Evolutionary conservation across 306 rosid species (phyloP), one percentile per base, ranked within the genome.

Genomic region (Sicyos baderoa): DNA sequence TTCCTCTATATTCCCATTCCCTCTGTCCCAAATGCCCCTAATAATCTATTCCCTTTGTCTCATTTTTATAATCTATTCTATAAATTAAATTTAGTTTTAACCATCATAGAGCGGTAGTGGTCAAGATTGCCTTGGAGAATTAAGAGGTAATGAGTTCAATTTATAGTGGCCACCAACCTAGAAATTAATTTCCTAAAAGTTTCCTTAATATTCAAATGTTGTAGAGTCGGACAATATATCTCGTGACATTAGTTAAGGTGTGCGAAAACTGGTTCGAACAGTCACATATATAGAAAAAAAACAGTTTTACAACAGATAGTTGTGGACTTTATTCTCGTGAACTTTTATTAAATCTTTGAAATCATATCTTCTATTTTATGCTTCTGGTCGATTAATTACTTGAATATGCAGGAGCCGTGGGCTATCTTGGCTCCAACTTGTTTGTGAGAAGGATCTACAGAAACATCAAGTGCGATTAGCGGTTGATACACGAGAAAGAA

Each of bases 371-470:
- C 9, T 23, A 25, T 23, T 57, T 14, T n/a, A 27, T 57, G 63
- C 42, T 15, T 55, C 17, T 58, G 42, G 27, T 3, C 9, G n/a
- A 55, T 58, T 59, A 15, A 29, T 59, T 57, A 19, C 72, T 64
- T 74, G 50, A 70, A 76, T 72, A 49, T 84, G 83, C 77, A 92
- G 98, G 98, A 60, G 98, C 98, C 72, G 95, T 92, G 72, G 98
- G 98, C 58, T 81, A 92, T 78, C 90, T 92, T 74, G 98, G 98
- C 73, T 92, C 98, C 1, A 87, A 89, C 77, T 86, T 92, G 84
- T 92, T 92, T 68, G 98, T 92, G 83, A 87, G 98, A 86, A 92
- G 93, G 89, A 92, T 92, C 86, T 92, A 92, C 86, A 87, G 96
- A 80, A 92, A 92, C 86, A 92, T 92, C 86, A 92, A 92, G 82